Base-by-base conservation (phyloP, 768 basidiomycete species). In the Chiua virens region DNA sequence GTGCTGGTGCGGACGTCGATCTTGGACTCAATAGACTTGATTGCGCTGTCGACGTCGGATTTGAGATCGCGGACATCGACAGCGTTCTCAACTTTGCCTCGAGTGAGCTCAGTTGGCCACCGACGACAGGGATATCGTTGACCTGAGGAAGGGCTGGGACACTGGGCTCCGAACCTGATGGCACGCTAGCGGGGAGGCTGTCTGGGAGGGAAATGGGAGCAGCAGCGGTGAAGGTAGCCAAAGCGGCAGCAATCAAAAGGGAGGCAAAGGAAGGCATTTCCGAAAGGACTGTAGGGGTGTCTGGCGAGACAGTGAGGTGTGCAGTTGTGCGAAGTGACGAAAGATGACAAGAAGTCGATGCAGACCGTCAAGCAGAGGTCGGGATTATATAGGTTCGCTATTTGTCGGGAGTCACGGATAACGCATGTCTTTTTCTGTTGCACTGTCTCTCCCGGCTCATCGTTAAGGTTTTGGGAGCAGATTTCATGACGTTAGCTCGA, bases 181-280 rank as follows among this genome's bases (percentile, higher is more conserved):
- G 2, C 9, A 11, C 18, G n/a, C 42, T 17, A 32, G 2, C 8
- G 10, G 37, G 3, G 30, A 21, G 13, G 14, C 7, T 15, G 17
- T 1, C 20, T 18, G 41, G 22, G 1, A 25, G 17, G 21, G 5
- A 11, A 21, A 63, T 35, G 3, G 71, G 61, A 22, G 62, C 60
- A 40, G 67, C 58, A 21, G 49, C 48, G n/a, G 62, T 42, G 53
- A 70, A 44, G 47, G 65, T 50, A 48, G 63, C 63, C 47, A 74
- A 63, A 42, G 71, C 56, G 21, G 63, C 59, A 51, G 58, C 49
- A 45, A 66, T 42, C 56, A 68, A 45, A 57, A 56, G 42, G 49
- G 56, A 47, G 46, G 64, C 34, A 44, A 71, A 71, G 48, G 69
- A 72, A 62, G 58, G 65, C 74, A 75, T 75, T 52, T 63, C 64